Evolutionary conservation across 2,329 filamentous ascomycete species (phyloP).

Genomic region (Akanthomyces uredinophilus): DNA sequence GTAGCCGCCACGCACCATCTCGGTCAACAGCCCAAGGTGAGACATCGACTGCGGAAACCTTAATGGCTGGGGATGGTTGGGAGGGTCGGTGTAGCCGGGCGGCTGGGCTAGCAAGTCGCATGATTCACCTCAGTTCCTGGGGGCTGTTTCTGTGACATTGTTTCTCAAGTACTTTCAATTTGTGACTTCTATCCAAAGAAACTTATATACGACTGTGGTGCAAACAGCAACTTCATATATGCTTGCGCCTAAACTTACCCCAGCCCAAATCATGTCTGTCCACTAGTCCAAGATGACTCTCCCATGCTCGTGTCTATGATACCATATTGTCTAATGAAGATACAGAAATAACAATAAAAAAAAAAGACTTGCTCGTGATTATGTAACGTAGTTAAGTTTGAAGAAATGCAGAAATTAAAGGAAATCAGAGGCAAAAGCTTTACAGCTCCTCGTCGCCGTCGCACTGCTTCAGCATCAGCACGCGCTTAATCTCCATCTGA

Average conservation of each 20-base stretch:
- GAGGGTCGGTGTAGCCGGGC: background rate
- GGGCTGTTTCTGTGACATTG: background rate
- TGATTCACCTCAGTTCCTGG: background rate
- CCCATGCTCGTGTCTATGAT: conserved; percentile 3
- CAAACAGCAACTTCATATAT: background rate
- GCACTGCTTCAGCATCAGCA: conserved; percentile 67
- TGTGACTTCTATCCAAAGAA: background rate
- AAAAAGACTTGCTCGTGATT: conserved; percentile 8
- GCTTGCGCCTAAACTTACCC: background rate
- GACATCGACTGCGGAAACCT: background rate
- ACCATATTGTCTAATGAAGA: background rate
- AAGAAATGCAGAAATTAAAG: background rate
- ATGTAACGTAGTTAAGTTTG: background rate
- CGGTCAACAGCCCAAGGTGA: background rate
- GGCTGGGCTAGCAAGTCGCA: background rate
- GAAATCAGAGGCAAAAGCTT: conserved; percentile 8
- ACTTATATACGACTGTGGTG: background rate
- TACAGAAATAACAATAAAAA: background rate
- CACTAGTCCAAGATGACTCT: conserved; percentile 1
- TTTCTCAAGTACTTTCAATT: background rate
- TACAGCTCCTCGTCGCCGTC: conserved; percentile 53
- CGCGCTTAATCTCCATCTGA: conserved; percentile 63
- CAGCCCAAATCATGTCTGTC: background rate
- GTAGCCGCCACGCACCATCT: background rate
- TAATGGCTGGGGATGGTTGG: no score